These are phyloP conservation scores for Liquidambar formosana DNA, from an alignment of 164 flowering plant genomes.

Conservation along the genomic window DNA sequence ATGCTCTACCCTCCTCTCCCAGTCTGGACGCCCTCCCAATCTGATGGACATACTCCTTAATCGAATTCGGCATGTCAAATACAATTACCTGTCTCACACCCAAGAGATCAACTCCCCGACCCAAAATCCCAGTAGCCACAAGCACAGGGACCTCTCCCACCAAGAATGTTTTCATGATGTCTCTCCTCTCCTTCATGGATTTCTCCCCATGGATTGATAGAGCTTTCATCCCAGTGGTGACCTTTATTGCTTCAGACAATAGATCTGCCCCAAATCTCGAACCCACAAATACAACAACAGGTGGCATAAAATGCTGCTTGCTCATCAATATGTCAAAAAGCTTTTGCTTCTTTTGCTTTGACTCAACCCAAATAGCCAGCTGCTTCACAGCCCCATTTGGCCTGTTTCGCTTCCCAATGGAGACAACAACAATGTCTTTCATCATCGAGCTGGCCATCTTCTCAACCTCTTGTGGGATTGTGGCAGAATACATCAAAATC, in stretches of 20 bases:
- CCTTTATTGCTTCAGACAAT: conserved; percentile 68
- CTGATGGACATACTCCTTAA: conserved; percentile 87
- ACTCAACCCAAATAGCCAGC: conserved; percentile 81
- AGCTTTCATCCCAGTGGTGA: conserved; percentile 65
- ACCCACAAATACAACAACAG: too few relatives aligned
- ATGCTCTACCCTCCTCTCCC: too few relatives aligned
- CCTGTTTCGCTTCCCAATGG: too few relatives aligned
- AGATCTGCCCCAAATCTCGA: too few relatives aligned
- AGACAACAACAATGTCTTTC: too few relatives aligned
- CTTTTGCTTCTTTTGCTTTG: conserved; percentile 86
- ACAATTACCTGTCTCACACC: conserved; percentile 81
- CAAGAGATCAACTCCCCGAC: conserved; percentile 79
- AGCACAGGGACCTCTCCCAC: conserved; percentile 77
- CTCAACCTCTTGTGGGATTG: conserved; percentile 55
- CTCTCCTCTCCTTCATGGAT: conserved; percentile 89
- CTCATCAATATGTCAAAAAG: conserved; percentile 82
- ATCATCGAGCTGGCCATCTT: too few relatives aligned
- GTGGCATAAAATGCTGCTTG: conserved; percentile 86
- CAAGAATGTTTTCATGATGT: conserved; percentile 59
- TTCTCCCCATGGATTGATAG: conserved; percentile 88
- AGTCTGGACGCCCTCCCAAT: conserved; percentile 89
- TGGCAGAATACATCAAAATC: conserved; percentile 85
- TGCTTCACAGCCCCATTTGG: conserved; percentile 77
- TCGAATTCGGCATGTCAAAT: conserved; percentile 92
- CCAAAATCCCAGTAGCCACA: too few relatives aligned